phyloP scores from a whole-genome alignment of 1,284 basidiomycete genomes.

The Sporisorium exsertum region DNA sequence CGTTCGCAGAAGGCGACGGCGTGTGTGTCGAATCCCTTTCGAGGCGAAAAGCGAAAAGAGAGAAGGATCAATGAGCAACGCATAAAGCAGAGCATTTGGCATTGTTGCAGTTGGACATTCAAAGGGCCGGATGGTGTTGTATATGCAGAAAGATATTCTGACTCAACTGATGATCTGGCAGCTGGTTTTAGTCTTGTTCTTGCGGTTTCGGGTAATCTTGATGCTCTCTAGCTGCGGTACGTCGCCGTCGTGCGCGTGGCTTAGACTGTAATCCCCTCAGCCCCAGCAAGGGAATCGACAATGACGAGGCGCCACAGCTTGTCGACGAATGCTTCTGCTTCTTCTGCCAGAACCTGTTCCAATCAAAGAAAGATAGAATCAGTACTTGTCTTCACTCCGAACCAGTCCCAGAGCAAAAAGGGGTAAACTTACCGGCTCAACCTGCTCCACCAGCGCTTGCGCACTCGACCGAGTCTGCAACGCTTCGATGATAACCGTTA shows the following conservation, averaged over 20 bases:
- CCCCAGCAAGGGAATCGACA: slow-evolving; percentile 49
- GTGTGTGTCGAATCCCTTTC: neutral
- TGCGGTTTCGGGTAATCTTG: neutral
- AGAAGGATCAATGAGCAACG: neutral
- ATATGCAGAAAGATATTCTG: no score
- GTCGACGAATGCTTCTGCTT: slow-evolving; percentile 58
- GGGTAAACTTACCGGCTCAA: slow-evolving; percentile 58
- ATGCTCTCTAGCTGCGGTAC: neutral
- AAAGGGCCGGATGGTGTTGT: neutral
- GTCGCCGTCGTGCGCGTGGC: neutral
- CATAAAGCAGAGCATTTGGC: neutral
- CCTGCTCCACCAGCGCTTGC: slow-evolving; percentile 40
- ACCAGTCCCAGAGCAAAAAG: neutral
- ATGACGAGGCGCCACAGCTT: slow-evolving; percentile 61
- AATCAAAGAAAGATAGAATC: neutral
- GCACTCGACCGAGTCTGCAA: slow-evolving; percentile 41
- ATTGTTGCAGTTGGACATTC: neutral
- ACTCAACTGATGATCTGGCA: slow-evolving; percentile 7
- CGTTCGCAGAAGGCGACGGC: neutral
- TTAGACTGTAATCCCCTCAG: slow-evolving; percentile 29
- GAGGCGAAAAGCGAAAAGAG: neutral
- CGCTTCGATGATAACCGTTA: slow-evolving; percentile 51
- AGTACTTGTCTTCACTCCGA: no score
- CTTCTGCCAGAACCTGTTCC: slow-evolving; percentile 59
- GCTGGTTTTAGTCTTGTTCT: neutral